Conservation (phyloP, 1,284 basidiomycete species). For the Veloboletus limbatus region DNA sequence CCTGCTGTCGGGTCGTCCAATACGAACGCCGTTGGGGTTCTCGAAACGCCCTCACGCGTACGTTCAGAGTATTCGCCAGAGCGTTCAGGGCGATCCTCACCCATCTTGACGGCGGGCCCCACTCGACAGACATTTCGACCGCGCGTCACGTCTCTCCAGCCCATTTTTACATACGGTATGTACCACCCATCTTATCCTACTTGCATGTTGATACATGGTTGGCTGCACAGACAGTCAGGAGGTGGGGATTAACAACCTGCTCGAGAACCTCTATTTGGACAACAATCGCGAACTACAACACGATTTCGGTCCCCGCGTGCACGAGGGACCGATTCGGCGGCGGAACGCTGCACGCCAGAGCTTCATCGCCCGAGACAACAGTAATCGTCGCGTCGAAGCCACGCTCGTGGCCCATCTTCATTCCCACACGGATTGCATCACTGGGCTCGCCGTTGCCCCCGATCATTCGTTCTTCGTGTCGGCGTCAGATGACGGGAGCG, state of each 20-base stretch:
- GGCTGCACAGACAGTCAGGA: conserved; percentile 75
- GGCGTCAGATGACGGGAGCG: conserved; percentile 79
- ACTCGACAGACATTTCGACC: conserved; percentile 44
- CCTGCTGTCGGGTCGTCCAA: conserved; percentile 81
- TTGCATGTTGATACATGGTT: conserved; percentile 1
- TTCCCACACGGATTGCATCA: conserved; percentile 80
- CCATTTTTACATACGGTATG: conserved; percentile 72
- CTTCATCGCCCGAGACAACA: conserved; percentile 48
- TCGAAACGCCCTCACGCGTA: conserved; percentile 67
- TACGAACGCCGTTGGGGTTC: conserved; percentile 70
- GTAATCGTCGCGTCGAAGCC: conserved; percentile 59
- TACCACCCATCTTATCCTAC: background rate
- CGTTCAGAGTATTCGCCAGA: conserved; percentile 62
- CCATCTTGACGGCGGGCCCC: conserved; percentile 56
- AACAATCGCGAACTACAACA: conserved; percentile 79
- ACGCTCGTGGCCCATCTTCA: conserved; percentile 83
- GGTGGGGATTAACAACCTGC: conserved; percentile 77
- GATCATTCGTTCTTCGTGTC: conserved; percentile 95
- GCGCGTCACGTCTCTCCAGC: conserved; percentile 48
- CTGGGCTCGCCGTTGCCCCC: conserved; percentile 82
- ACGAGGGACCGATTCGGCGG: conserved; percentile 73
- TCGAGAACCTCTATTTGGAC: conserved; percentile 89
- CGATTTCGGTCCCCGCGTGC: conserved; percentile 87
- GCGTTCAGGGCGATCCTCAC: conserved; percentile 67
- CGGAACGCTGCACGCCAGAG: conserved; percentile 67